Conservation (phyloP, 1,284 basidiomycete species). For the Abortiporus biennis region DNA sequence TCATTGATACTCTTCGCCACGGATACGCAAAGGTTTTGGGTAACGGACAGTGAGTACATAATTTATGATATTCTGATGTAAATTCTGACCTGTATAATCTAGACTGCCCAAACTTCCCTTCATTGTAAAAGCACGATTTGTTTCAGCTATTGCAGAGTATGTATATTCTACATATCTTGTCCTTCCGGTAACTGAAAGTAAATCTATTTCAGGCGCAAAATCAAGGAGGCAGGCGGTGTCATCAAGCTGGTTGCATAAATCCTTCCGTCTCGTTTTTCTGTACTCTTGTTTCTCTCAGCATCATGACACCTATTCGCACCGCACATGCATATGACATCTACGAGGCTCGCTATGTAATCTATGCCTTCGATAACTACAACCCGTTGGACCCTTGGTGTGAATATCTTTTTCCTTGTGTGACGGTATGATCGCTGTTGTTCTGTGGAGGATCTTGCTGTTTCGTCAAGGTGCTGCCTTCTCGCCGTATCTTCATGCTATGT, state of each 20-base stretch:
- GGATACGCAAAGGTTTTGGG: constrained; percentile 93
- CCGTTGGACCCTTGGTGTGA: too few relatives aligned
- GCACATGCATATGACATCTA: constrained; percentile 29
- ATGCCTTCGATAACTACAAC: too few relatives aligned
- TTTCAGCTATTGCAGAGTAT: constrained; percentile 85
- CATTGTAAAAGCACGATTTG: constrained; percentile 95
- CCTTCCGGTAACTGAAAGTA: constrained; percentile 1
- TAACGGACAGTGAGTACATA: constrained; percentile 65
- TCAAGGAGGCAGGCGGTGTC: constrained; percentile 92
- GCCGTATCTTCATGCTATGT: too few relatives aligned
- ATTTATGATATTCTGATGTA: background rate
- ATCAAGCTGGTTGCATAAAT: constrained; percentile 81
- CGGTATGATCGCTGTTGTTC: too few relatives aligned
- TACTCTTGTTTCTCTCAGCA: constrained; percentile 15
- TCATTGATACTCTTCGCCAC: constrained; percentile 82
- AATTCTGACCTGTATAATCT: background rate
- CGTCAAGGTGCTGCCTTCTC: too few relatives aligned
- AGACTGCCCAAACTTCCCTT: constrained; percentile 81
- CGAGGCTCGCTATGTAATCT: constrained; percentile 24
- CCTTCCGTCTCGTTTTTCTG: constrained; percentile 18
- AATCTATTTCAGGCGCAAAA: constrained; percentile 58
- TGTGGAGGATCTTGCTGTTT: too few relatives aligned
- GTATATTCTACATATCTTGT: constrained; percentile 26
- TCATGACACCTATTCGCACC: constrained; percentile 14
- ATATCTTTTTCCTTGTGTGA: too few relatives aligned